phyloP scores from a whole-genome alignment of 2,329 filamentous ascomycete genomes.

The Penicillium sp. region DNA sequence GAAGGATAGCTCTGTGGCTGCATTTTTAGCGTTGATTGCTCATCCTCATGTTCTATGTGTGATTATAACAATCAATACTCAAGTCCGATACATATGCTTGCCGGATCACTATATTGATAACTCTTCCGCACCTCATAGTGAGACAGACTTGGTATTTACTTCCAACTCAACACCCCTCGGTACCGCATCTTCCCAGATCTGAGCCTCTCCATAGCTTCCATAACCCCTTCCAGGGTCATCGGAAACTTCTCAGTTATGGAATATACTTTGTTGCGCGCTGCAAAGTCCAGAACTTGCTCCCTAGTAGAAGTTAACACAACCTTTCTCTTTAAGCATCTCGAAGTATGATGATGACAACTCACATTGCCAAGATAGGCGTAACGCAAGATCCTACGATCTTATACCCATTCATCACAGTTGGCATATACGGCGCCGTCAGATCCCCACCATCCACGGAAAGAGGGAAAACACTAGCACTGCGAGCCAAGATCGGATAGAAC shows the following conservation, averaged over 20 bases:
- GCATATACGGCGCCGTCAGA: background rate
- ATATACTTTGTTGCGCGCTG: slow-evolving; percentile 16
- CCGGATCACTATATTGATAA: too few species aligned
- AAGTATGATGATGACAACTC: background rate
- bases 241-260: slow-evolving; percentile 17
- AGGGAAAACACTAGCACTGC: background rate
- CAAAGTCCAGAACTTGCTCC: slow-evolving; percentile 17
- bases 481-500: background rate
- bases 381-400: background rate
- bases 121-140: too few species aligned
- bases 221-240: slow-evolving; percentile 27
- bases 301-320: background rate
- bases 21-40: too few species aligned
- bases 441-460: background rate
- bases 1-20: too few species aligned
- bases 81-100: too few species aligned
- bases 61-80: too few species aligned
- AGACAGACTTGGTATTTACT: too few species aligned
- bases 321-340: background rate
- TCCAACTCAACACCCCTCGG: background rate
- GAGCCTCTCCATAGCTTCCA: background rate
- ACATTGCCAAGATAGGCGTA: background rate
- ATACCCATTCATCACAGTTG: background rate
- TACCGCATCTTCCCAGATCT: slow-evolving; percentile 5
- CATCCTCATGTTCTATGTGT: too few species aligned